Evolutionary conservation across 2,329 filamentous ascomycete genomes (phyloP), one percentile per base, ranked within the genome.

Genomic region (Apiospora aurea): DNA sequence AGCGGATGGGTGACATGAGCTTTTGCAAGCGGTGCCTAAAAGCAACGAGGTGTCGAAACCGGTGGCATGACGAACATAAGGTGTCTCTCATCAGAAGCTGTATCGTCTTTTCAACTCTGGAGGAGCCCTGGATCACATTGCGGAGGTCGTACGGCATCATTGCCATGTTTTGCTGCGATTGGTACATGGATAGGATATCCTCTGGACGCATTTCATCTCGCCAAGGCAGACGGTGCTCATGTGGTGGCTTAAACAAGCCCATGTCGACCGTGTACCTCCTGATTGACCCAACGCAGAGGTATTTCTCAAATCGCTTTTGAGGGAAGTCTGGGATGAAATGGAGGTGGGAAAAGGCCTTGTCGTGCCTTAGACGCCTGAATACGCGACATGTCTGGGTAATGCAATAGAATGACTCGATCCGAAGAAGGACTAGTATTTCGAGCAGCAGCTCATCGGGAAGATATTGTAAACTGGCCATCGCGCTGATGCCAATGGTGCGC

Each of bases 271-370:
- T 11, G n/a, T 53, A 53, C n/a, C 24, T 14, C 1, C 11, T 5
- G 24, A 53, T 26, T 11, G 49, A 53, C 49, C n/a, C 49, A 4
- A 13, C 1, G n/a, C 3, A 0, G 5, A 29, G 24, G 4, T 10
- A 47, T 21, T 21, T 21, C 7, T 18, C 18, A 1, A 4, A 1
- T 1, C 6, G 1, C 16, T 47, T 18, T 0, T 14, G 2, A n/a
- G 4, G 24, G 1, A 16, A 16, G 26, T 5, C 2, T 3, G 8
- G 49, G 49, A 14, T 53, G 1, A 6, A 26, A 53, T 38, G n/a
- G 3, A 29, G 24, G 1, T 26, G 3, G n/a, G 16, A 21, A 6
- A 53, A 26, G 24, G 4, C 5, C 1, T 26, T 16, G 11, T 53
- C 49, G n/a, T 53, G 24, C 49, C 24, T 26, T 4, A 53, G 24